phyloP scores from a whole-genome alignment of 352 stramenopile species.

The Achlya hypogyna region DNA sequence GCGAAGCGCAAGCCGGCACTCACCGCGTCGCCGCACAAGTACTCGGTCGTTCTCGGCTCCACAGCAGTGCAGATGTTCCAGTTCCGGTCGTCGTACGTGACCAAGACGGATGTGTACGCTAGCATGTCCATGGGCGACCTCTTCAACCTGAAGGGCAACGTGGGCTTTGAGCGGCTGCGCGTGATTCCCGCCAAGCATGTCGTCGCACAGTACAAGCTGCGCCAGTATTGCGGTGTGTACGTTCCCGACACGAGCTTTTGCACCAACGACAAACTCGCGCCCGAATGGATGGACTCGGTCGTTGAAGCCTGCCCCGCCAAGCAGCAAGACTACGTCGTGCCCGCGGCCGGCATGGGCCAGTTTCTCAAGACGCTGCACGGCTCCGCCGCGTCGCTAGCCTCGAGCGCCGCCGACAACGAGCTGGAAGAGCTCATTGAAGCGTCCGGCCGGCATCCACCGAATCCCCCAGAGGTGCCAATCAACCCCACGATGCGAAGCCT shows the following conservation, averaged over 20 bases:
- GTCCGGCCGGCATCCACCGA: background rate
- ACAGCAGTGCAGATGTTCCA: conserved; percentile 72
- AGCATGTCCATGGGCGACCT: conserved; percentile 72
- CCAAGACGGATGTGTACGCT: conserved; percentile 77
- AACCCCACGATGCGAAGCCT: background rate
- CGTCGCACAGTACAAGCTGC: conserved; percentile 47
- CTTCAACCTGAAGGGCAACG: conserved; percentile 79
- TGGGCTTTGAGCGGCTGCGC: conserved; percentile 61
- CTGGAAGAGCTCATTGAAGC: conserved; percentile 12
- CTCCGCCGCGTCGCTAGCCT: background rate
- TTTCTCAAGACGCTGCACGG: background rate
- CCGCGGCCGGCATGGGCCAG: background rate
- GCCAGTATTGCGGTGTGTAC: conserved; percentile 58
- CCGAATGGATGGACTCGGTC: conserved; percentile 80
- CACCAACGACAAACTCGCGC: conserved; percentile 48
- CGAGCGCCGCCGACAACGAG: background rate
- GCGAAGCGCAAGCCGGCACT: background rate
- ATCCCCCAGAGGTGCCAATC: background rate
- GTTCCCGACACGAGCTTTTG: conserved; percentile 59
- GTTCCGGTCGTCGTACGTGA: conserved; percentile 75
- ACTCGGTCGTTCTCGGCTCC: conserved; percentile 32
- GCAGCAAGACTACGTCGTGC: background rate
- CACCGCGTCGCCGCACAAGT: background rate
- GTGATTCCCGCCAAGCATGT: conserved; percentile 66
- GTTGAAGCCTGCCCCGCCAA: conserved; percentile 25